phyloP scores from a whole-genome alignment of 768 basidiomycete species.

The Trametes villosa region DNA sequence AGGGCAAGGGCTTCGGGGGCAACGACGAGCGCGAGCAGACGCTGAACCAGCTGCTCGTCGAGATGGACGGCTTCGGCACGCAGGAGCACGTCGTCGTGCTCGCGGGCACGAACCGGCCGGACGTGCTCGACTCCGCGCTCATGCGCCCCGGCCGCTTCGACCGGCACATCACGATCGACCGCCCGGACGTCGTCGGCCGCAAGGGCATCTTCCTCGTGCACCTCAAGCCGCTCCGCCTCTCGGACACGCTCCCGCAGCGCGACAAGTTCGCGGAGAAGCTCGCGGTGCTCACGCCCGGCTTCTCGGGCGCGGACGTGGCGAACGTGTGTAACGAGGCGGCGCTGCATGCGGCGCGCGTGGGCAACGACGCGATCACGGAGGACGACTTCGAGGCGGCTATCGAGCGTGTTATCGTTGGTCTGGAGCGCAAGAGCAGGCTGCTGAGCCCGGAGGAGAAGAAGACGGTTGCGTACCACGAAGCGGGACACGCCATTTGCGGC shows the following conservation, averaged over 20 bases:
- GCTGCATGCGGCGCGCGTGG: conserved; percentile 87
- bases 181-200: conserved; percentile 92
- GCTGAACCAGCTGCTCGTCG: conserved; percentile 94
- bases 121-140: conserved; percentile 93
- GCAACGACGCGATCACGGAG: conserved; percentile 77
- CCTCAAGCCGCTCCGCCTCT: conserved; percentile 79
- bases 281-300: conserved; percentile 94
- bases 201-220: conserved; percentile 95
- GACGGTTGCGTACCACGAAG: conserved; percentile 98
- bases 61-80: conserved; percentile 99
- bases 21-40: conserved; percentile 99
- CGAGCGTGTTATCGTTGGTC: conserved; percentile 95
- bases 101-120: conserved; percentile 95
- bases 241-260: conserved; percentile 53
- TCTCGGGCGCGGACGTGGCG: conserved; percentile 98
- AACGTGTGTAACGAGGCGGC: conserved; percentile 99
- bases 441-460: conserved; percentile 96
- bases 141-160: conserved; percentile 99
- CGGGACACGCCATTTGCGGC: conserved; percentile 96
- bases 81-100: conserved; percentile 95
- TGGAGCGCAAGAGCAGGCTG: conserved; percentile 95
- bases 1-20: conserved; percentile 78
- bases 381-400: conserved; percentile 96
- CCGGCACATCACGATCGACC: conserved; percentile 92
- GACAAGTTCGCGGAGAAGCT: conserved; percentile 84